phyloP scores from a whole-genome alignment of 2,329 filamentous ascomycete genomes.

The Tympanopsis confertula region DNA sequence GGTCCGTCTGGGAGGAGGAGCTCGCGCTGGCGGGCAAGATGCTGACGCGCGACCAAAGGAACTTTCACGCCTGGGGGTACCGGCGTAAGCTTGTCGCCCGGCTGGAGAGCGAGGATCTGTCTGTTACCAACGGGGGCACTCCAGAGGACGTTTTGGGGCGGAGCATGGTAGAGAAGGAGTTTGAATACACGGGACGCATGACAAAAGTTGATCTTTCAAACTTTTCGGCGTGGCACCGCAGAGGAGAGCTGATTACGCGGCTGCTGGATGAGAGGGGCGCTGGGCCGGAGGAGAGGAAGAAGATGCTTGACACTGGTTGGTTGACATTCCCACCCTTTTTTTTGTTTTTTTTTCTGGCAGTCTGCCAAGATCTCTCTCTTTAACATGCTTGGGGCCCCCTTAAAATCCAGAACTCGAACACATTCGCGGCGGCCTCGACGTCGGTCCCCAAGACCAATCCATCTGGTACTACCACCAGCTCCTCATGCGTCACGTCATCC shows the following conservation, averaged over 20 bases:
- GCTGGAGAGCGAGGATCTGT: conserved; percentile 48
- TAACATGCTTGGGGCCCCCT: background rate
- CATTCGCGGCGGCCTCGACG: conserved; percentile 69
- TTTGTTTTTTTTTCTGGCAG: background rate
- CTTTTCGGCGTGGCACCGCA: conserved; percentile 93
- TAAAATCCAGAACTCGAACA: conserved; percentile 54
- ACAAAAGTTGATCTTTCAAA: conserved; percentile 78
- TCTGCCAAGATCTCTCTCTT: background rate
- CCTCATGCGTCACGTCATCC: conserved; percentile 59
- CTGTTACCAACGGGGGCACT: too few species aligned
- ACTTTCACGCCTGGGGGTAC: conserved; percentile 96
- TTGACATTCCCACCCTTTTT: conserved; percentile 2
- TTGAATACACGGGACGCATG: conserved; percentile 84
- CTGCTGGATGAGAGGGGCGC: conserved; percentile 63
- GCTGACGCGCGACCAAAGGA: conserved; percentile 73
- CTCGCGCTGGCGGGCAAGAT: conserved; percentile 76
- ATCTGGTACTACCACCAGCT: conserved; percentile 96
- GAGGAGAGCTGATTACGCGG: conserved; percentile 70
- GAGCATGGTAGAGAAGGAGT: conserved; percentile 69
- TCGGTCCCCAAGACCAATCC: conserved; percentile 87
- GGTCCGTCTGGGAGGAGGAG: conserved; percentile 71
- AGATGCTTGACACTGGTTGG: conserved; percentile 61
- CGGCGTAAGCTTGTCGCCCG: conserved; percentile 66
- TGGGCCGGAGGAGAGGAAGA: conserved; percentile 45
- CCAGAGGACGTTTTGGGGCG: too few species aligned